Evolutionary conservation across 2,329 filamentous ascomycete genomes (phyloP).

Genomic region (Aspergillus fischeri): DNA sequence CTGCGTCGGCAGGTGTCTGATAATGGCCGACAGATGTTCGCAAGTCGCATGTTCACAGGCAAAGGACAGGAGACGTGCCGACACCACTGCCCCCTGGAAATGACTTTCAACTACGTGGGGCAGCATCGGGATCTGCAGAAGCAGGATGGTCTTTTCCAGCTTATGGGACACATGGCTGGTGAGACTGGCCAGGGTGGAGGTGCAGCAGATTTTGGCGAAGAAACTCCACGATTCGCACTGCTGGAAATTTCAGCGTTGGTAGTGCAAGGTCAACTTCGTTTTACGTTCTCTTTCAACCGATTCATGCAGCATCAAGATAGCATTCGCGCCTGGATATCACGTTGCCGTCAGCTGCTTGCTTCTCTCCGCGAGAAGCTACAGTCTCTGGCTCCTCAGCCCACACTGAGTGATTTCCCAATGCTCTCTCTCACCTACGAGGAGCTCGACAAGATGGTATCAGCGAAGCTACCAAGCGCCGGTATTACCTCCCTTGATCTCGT

Average conservation of each 20-base stretch:
- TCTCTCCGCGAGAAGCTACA: slow-evolving; percentile 25
- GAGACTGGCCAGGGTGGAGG: slow-evolving; percentile 44
- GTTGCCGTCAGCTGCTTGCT: slow-evolving; percentile 33
- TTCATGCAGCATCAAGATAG: slow-evolving; percentile 44
- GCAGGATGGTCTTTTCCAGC: slow-evolving; percentile 42
- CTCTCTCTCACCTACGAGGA: slow-evolving; percentile 42
- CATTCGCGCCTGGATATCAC: slow-evolving; percentile 42
- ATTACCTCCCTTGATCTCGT: slow-evolving; percentile 31
- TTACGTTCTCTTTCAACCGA: slow-evolving; percentile 50
- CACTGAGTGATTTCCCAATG: slow-evolving; percentile 44
- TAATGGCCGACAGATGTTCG: slow-evolving; percentile 39
- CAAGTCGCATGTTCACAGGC: slow-evolving; percentile 27
- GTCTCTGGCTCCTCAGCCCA: slow-evolving; percentile 24
- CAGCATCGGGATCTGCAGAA: slow-evolving; percentile 43
- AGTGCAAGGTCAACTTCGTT: slow-evolving; percentile 43
- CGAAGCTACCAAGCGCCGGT: slow-evolving; percentile 37
- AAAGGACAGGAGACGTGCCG: slow-evolving; percentile 27
- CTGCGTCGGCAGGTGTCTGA: slow-evolving; percentile 32
- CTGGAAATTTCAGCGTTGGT: slow-evolving; percentile 53
- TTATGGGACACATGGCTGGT: slow-evolving; percentile 44
- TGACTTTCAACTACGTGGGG: slow-evolving; percentile 42
- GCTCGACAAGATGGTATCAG: slow-evolving; percentile 34
- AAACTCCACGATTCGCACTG: slow-evolving; percentile 45
- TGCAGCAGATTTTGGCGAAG: slow-evolving; percentile 43
- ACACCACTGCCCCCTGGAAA: slow-evolving; percentile 42